phyloP scores from a whole-genome alignment of 768 basidiomycete species.

The Russula vinacea region DNA sequence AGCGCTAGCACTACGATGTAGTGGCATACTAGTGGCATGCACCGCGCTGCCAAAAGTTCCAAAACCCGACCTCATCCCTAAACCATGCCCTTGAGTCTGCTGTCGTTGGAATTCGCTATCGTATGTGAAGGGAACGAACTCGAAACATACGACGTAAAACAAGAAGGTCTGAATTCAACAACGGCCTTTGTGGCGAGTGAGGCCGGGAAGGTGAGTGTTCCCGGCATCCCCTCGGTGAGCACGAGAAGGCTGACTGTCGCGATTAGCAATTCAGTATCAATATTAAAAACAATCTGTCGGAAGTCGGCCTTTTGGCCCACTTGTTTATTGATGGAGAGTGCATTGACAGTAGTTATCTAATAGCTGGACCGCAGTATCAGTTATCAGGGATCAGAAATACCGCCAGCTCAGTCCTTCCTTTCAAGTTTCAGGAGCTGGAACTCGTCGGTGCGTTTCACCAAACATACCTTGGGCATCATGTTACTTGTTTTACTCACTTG shows the following conservation, averaged over 20 bases:
- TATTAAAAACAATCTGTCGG: neutral
- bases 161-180: neutral
- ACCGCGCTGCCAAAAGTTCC: no score
- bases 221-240: neutral
- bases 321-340: slow-evolving; percentile 5
- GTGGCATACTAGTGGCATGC: no score
- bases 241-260: neutral
- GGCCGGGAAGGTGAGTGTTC: neutral
- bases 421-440: slow-evolving; percentile 13
- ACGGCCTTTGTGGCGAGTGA: neutral
- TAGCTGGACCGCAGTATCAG: neutral
- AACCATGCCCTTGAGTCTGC: no score
- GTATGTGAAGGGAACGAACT: neutral
- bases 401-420: neutral
- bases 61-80: no score
- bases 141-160: neutral
- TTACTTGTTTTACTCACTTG: neutral
- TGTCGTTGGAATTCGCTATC: neutral
- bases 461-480: neutral
- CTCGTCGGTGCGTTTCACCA: neutral
- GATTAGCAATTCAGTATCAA: slow-evolving; percentile 7
- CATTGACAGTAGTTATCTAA: no score
- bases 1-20: no score
- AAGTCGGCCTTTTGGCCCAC: neutral
- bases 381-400: neutral